A percentile compares a stretch with the other conserved stretches of the same genome.
Evolutionary conservation across 257 asterid species (phyloP).

Genomic region (Solanum paucissectum): DNA sequence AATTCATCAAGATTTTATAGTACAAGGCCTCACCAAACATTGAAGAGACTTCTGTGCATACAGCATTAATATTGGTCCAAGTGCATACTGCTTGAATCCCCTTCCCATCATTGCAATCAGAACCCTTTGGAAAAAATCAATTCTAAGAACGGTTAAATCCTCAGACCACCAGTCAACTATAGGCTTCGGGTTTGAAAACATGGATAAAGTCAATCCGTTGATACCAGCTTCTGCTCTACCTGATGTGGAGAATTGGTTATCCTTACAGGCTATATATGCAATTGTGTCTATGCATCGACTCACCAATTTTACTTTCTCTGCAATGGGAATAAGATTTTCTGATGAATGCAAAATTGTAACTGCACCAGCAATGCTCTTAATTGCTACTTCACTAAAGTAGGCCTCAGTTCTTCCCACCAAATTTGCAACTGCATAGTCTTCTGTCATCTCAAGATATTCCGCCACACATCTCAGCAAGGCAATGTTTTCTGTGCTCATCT

Average conservation of each 20-base stretch:
- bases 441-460: conserved; percentile 76
- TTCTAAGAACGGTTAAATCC: conserved; percentile 56
- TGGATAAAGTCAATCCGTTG: conserved; percentile 2
- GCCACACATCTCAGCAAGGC: conserved; percentile 63
- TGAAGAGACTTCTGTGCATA: conserved; percentile 81
- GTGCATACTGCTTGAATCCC: conserved; percentile 65
- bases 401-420: conserved; percentile 53
- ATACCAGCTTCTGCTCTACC: conserved; percentile 11
- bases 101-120: conserved; percentile 63
- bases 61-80: conserved; percentile 74
- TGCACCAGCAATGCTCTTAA: conserved; percentile 62
- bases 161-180: conserved; percentile 85
- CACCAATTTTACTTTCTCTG: conserved; percentile 62
- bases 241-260: conserved; percentile 34
- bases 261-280: conserved; percentile 57
- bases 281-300: conserved; percentile 64
- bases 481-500: conserved; percentile 57
- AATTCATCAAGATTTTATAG: background rate
- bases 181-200: conserved; percentile 22
- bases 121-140: conserved; percentile 69
- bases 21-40: conserved; percentile 74
- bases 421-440: conserved; percentile 55
- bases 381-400: conserved; percentile 57
- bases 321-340: conserved; percentile 47
- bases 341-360: conserved; percentile 54